phyloP scores from a whole-genome alignment of 1,284 basidiomycete species.

The Porodaedalea pini region DNA sequence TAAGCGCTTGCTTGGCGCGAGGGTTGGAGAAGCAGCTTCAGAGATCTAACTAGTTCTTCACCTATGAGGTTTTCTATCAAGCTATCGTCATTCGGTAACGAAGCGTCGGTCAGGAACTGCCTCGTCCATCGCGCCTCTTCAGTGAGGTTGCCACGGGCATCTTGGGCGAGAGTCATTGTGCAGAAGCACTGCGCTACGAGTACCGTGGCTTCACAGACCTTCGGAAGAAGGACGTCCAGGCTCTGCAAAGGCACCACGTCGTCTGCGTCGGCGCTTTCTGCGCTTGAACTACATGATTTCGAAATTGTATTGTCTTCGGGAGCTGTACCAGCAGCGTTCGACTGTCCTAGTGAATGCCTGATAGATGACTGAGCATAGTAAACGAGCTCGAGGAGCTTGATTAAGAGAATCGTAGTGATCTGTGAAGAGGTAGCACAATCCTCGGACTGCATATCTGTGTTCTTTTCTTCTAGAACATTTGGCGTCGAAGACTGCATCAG shows the following conservation, averaged over 20 bases:
- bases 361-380: constrained; percentile 51
- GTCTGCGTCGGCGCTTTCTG: constrained; percentile 22
- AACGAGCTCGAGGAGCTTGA: constrained; percentile 52
- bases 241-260: constrained; percentile 27
- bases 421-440: constrained; percentile 34
- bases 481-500: constrained; percentile 43
- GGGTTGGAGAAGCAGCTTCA: not conserved
- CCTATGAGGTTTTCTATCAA: constrained; percentile 18
- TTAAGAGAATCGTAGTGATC: constrained; percentile 49
- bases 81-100: not conserved
- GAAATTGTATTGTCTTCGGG: not conserved
- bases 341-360: constrained; percentile 40
- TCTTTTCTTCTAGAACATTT: constrained; percentile 23
- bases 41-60: not conserved
- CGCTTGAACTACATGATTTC: constrained; percentile 3
- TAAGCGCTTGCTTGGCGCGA: not conserved
- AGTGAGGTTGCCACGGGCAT: constrained; percentile 31
- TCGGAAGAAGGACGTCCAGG: constrained; percentile 64
- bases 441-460: not conserved
- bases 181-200: constrained; percentile 74
- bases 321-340: not conserved
- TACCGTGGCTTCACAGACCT: constrained; percentile 76
- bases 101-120: constrained; percentile 11
- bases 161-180: constrained; percentile 57
- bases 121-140: constrained; percentile 9